Evolutionary conservation across 106 monocot genomes (phyloP), one percentile per base, ranked within the genome.

Genomic region (Platanthera guangdongensis): DNA sequence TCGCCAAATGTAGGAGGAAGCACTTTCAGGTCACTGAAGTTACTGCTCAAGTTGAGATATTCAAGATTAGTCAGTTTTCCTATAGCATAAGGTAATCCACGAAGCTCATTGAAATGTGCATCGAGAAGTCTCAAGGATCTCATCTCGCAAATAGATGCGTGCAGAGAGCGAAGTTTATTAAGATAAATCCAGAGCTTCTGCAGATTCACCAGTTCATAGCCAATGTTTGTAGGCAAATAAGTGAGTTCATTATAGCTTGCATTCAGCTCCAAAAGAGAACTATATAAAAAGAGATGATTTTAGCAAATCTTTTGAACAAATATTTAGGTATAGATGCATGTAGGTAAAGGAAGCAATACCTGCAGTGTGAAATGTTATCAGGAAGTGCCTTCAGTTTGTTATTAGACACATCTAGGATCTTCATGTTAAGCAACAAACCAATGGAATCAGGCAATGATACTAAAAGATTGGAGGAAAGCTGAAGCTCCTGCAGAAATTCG

Each of bases 121-220:
- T 97, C 93, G 68, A 97, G 82, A 78, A 83, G 30, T 13, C 69
- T 78, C 71, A 97, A 52, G 14, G 87, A 93, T 32, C 8, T 80
- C 87, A 97, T 89, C 73, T 89, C 87, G 50, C 93, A 88, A 45
- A 93, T 52, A 48, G 97, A 97, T 14, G 87, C 60, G 3, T 91
- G 97, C n/a, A 97, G 86, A 72, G 93, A 97, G 0, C 97, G 90
- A 4, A 97, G 72, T 68, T 97, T 97, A 51, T 97, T 97, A 12
- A 97, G 89, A 47, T 89, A 80, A 48, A 97, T 70, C 2, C 52
- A 80, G 9, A 97, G 87, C 80, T 86, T 89, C 71, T 88, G 81
- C 47, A 97, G 86, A 67, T 93, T 87, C 9, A 77, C 51, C 49
- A 97, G 68, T 74, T 89, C 93, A 51, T 84, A 76, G 8, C 96